A percentile compares a stretch with the other conserved stretches of the same genome.
phyloP scores from a whole-genome alignment of 306 rosid genomes.

The Vicia sativa region DNA sequence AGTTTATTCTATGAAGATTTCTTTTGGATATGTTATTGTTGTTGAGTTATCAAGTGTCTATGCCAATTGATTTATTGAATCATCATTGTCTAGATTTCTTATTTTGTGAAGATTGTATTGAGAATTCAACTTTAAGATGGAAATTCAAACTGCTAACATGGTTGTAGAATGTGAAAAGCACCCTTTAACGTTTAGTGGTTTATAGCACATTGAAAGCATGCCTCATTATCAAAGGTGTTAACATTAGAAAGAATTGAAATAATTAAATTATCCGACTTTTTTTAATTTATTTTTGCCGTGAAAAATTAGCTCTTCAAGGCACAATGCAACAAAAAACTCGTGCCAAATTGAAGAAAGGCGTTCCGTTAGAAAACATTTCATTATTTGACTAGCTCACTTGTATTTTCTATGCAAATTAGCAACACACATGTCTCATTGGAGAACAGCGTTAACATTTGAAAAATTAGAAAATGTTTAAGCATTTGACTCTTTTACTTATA shows the following conservation, averaged over 20 bases:
- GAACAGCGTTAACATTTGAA: no score
- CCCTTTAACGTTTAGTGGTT: constrained; percentile 5
- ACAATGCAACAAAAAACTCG: background rate
- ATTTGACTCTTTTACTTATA: background rate
- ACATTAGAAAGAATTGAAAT: background rate
- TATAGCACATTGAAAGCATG: background rate
- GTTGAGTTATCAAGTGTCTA: constrained; percentile 15
- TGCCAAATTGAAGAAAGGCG: background rate
- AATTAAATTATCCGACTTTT: background rate
- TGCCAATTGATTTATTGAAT: constrained; percentile 11
- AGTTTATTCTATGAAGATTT: constrained; percentile 7
- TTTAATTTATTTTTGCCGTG: background rate
- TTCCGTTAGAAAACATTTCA: background rate
- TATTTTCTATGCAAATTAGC: no score
- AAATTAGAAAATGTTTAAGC: no score
- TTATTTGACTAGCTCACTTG: background rate
- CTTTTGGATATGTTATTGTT: constrained; percentile 3
- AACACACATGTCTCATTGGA: no score
- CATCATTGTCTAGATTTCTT: background rate
- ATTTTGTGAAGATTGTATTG: constrained; percentile 6
- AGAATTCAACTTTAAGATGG: constrained; percentile 14
- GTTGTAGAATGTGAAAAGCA: background rate
- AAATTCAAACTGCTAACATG: constrained; percentile 30
- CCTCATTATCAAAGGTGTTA: background rate
- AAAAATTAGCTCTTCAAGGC: background rate